Evolutionary conservation across 2,329 filamentous ascomycete species (phyloP), one percentile per base, ranked within the genome.

Genomic region (Fusarium duplospermum): DNA sequence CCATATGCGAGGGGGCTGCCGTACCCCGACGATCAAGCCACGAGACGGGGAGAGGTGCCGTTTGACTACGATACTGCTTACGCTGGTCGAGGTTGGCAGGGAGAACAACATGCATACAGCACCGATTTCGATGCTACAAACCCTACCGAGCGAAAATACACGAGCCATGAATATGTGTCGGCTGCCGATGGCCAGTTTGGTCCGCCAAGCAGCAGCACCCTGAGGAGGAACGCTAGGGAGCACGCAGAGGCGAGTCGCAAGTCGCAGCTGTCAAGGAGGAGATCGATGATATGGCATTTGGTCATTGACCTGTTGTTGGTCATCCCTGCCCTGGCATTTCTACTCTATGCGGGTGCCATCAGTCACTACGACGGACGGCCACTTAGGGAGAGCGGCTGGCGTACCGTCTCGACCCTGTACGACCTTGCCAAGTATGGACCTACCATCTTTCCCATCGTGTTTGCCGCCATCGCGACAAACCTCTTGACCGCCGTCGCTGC

Each of bases 381-480:
- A 3, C 31, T 52, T 11, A 45, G 10, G 13, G 36, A 61, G 18
- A 16, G 24, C 62, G 56, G 56, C 56, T 58, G 27, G n/a, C 38
- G 62, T 16, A 33, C 13, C 16, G 38, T 54, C 16, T 50, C 54
- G 7, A 59, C 24, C 5, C 22, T 64, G 24, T 42, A 16, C 27
- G 54, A 50, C 27, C 36, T 60, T 7, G 42, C 61, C 18, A 22
- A 18, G 14, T 64, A 67, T 33, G 59, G 59, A 6, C 65, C 65
- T 20, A 64, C 61, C 6, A 6, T 59, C 16, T 67, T 67, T 13
- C 65, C 65, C 7, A 67, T 67, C 24, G 35, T 64, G 4, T 64
- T 67, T 33, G 60, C 65, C 4, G 65, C 65, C 22, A 42, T 52
- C 10, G 65, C 65, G n/a, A 35, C 60, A 8, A 64, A 67, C 40